Conservation (phyloP, 1,284 basidiomycete genomes). For the Pseudozyma sp. region DNA sequence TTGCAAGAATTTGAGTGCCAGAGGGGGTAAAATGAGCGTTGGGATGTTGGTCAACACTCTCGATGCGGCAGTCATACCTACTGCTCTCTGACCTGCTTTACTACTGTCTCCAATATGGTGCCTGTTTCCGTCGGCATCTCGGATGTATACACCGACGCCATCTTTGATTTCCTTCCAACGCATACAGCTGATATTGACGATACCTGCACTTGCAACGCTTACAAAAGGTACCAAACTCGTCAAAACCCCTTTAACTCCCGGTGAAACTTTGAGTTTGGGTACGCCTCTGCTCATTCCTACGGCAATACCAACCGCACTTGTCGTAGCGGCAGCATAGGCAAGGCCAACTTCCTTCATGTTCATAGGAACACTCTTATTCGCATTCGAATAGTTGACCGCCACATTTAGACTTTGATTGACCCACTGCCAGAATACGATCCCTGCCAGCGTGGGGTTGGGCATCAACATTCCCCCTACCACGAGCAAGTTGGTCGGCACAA, state of each 20-base stretch:
- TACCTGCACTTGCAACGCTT: slow-evolving; percentile 70
- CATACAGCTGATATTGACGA: slow-evolving; percentile 70
- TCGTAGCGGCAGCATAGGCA: slow-evolving; percentile 72
- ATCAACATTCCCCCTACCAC: slow-evolving; percentile 71
- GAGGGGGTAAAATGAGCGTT: slow-evolving; percentile 72
- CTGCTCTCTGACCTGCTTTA: slow-evolving; percentile 72
- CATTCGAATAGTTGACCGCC: slow-evolving; percentile 70
- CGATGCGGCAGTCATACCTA: slow-evolving; percentile 72
- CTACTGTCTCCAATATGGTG: slow-evolving; percentile 70
- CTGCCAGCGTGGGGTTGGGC: slow-evolving; percentile 47
- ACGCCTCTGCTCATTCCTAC: slow-evolving; percentile 72
- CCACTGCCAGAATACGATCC: slow-evolving; percentile 73
- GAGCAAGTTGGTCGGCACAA: slow-evolving; percentile 73
- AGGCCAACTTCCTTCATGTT: slow-evolving; percentile 70
- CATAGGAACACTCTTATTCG: slow-evolving; percentile 72
- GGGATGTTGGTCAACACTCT: slow-evolving; percentile 73
- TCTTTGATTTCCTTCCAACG: slow-evolving; percentile 74
- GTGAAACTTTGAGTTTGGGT: slow-evolving; percentile 66
- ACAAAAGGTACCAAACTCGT: slow-evolving; percentile 72
- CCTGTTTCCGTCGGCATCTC: slow-evolving; percentile 58
- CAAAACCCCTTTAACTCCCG: slow-evolving; percentile 37
- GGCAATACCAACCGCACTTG: slow-evolving; percentile 72
- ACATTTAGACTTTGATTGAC: slow-evolving; percentile 72
- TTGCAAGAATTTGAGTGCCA: slow-evolving; percentile 71
- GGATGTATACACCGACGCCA: slow-evolving; percentile 71